Percentiles rank a stretch among this genome's conserved stretches.
These are phyloP conservation scores for Hyphodiscus sp. DNA, from an alignment of 2,329 filamentous ascomycete genomes.

Conservation along the genomic window DNA sequence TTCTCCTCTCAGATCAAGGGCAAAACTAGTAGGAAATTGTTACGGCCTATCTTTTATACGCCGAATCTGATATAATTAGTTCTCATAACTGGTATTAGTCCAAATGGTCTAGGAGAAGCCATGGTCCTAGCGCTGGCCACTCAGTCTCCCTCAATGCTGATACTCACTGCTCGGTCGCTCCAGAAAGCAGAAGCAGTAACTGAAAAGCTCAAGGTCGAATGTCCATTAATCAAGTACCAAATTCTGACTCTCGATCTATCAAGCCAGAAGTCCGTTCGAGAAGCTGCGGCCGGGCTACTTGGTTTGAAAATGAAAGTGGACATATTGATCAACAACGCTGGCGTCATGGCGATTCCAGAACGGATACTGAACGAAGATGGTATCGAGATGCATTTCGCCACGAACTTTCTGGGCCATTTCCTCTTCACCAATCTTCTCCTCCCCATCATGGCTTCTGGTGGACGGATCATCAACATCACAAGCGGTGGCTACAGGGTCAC, in stretches of 20 bases:
- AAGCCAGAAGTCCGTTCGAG: conserved; percentile 34
- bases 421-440: conserved; percentile 16
- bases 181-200: conserved; percentile 5
- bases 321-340: conserved; percentile 30
- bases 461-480: conserved; percentile 12
- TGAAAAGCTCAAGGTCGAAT: not conserved
- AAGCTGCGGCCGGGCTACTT: conserved; percentile 33
- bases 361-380: conserved; percentile 5
- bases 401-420: conserved; percentile 16
- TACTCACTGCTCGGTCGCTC: conserved; percentile 8
- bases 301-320: conserved; percentile 31
- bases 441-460: conserved; percentile 3
- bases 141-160: not conserved
- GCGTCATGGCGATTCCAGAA: conserved; percentile 10
- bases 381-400: conserved; percentile 11
- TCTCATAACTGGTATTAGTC: not conserved
- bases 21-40: not conserved
- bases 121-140: not conserved
- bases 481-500: conserved; percentile 33
- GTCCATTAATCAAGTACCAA: not conserved
- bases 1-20: not conserved
- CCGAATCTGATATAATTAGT: not conserved
- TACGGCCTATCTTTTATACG: not conserved
- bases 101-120: not conserved
- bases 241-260: conserved; percentile 29